These are phyloP conservation scores for Pueraria montana DNA, from an alignment of 306 rosid genomes.

Conservation along the genomic window DNA sequence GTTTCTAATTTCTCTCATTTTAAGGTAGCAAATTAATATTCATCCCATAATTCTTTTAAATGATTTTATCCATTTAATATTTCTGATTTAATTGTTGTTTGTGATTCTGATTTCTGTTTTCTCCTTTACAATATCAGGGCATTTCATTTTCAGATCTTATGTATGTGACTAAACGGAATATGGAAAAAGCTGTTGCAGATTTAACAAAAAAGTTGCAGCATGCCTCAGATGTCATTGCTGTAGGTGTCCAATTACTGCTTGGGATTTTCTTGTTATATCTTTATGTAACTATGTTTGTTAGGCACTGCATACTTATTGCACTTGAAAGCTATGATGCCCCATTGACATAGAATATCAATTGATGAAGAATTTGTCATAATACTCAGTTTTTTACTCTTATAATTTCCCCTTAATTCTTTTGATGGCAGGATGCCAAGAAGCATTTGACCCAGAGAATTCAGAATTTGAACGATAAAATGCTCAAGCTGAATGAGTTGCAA, in stretches of 20 bases:
- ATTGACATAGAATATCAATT: not conserved
- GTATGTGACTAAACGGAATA: constrained; percentile 91
- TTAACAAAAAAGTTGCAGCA: constrained; percentile 85
- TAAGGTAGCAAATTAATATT: not conserved
- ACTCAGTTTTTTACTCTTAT: constrained; percentile 2
- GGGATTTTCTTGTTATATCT: constrained; percentile 14
- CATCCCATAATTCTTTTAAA: constrained; percentile 15
- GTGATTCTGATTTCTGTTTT: constrained; percentile 13
- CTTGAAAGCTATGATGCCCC: constrained; percentile 5
- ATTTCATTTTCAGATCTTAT: constrained; percentile 87
- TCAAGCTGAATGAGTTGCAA: constrained; percentile 79
- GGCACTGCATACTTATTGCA: constrained; percentile 14
- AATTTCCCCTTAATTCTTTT: constrained; percentile 43
- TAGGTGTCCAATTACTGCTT: constrained; percentile 57
- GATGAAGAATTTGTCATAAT: not conserved
- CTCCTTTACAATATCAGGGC: constrained; percentile 65
- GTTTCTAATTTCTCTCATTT: constrained; percentile 35
- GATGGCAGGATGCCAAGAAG: constrained; percentile 86
- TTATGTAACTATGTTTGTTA: constrained; percentile 4
- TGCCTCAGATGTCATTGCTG: constrained; percentile 87
- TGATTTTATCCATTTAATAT: constrained; percentile 26
- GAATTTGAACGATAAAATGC: constrained; percentile 88
- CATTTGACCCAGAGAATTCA: constrained; percentile 95
- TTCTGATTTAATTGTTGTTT: constrained; percentile 23
- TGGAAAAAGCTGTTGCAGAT: constrained; percentile 89